Conservation (phyloP, 2,329 filamentous ascomycete genomes). For the Periglandula ipomoeae region DNA sequence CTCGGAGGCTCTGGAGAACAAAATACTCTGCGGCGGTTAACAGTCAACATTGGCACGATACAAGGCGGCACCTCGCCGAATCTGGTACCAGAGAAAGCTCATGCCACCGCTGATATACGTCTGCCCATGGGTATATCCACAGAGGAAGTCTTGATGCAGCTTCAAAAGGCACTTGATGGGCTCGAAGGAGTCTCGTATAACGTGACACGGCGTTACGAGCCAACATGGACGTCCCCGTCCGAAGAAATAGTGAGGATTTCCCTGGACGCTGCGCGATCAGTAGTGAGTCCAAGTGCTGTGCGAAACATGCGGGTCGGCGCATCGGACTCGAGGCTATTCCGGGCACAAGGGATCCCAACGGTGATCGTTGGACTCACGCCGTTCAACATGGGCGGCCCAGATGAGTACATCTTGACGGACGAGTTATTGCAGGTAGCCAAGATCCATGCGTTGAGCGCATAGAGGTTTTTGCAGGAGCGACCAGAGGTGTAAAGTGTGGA, state of each 20-base stretch:
- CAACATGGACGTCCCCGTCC: slow-evolving; percentile 8
- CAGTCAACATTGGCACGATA: slow-evolving; percentile 11
- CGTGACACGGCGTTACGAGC: slow-evolving; percentile 6
- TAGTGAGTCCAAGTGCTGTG: slow-evolving; percentile 4
- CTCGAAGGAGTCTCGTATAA: slow-evolving; percentile 1
- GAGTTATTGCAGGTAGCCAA: slow-evolving; percentile 10
- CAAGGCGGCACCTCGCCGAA: slow-evolving; percentile 10
- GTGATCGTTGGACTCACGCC: slow-evolving; percentile 10
- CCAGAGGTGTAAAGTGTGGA: too few species aligned
- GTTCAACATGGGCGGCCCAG: slow-evolving; percentile 9
- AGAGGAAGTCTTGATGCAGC: not conserved
- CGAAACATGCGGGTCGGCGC: slow-evolving; percentile 10
- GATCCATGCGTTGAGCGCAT: slow-evolving; percentile 9
- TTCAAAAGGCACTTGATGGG: slow-evolving; percentile 1
- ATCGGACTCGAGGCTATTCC: slow-evolving; percentile 10
- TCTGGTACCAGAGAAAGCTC: slow-evolving; percentile 8
- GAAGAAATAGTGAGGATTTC: slow-evolving; percentile 7
- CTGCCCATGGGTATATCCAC: slow-evolving; percentile 8
- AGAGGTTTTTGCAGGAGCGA: slow-evolving; percentile 8
- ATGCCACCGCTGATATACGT: slow-evolving; percentile 8
- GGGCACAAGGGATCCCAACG: slow-evolving; percentile 6
- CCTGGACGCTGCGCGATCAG: slow-evolving; percentile 5
- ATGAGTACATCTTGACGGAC: slow-evolving; percentile 7
- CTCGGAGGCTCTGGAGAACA: slow-evolving; percentile 8
- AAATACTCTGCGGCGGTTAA: slow-evolving; percentile 4